phyloP scores from a whole-genome alignment of 2,329 filamentous ascomycete species.

The Neoascochyta sp. region DNA sequence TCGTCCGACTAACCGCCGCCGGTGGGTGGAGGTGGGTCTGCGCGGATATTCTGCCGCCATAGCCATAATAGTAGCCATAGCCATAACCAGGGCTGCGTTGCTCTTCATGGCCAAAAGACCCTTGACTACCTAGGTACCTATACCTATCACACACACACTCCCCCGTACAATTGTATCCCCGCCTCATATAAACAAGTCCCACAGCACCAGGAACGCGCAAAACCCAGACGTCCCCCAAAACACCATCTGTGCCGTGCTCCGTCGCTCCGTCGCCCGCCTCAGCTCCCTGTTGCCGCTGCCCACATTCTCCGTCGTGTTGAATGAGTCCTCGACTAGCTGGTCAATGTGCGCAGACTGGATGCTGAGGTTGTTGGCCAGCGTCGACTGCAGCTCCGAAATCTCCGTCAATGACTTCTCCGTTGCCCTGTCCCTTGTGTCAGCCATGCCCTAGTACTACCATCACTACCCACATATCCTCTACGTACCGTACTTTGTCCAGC shows the following conservation, averaged over 20 bases:
- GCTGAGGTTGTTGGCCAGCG: constrained; percentile 79
- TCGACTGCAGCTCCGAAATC: constrained; percentile 86
- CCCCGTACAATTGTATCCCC: not conserved
- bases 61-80: too few species aligned
- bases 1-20: too few species aligned
- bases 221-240: constrained; percentile 48
- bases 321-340: constrained; percentile 79
- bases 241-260: constrained; percentile 48
- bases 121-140: too few species aligned
- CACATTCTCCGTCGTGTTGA: constrained; percentile 79
- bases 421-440: too few species aligned
- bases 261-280: constrained; percentile 67
- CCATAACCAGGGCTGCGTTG: too few species aligned
- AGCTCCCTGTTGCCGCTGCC: constrained; percentile 87
- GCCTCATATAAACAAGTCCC: constrained; percentile 48
- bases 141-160: too few species aligned
- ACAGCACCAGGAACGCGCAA: constrained; percentile 46
- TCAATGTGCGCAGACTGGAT: constrained; percentile 87
- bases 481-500: constrained; percentile 89
- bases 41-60: too few species aligned
- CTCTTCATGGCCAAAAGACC: too few species aligned
- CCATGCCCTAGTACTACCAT: too few species aligned
- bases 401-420: constrained; percentile 88
- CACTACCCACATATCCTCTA: too few species aligned
- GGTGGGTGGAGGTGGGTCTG: too few species aligned